These are phyloP conservation scores for Solanum acaule DNA, from an alignment of 257 asterid species.

Conservation along the genomic window DNA sequence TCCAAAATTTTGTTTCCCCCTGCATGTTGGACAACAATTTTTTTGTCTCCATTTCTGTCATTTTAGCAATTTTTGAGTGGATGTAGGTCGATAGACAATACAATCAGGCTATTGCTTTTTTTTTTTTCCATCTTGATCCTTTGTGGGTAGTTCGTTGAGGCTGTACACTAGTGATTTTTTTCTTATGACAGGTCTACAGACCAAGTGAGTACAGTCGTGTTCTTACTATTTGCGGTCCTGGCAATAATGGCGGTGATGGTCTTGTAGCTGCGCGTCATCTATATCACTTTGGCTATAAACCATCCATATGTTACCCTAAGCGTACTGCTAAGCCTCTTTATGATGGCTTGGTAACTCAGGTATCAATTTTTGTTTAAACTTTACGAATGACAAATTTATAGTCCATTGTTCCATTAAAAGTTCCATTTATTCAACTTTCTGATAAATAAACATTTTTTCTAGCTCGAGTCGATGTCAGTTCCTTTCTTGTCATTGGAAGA, in stretches of 20 bases:
- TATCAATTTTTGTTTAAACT: slow-evolving; percentile 13
- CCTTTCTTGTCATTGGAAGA: slow-evolving; percentile 83
- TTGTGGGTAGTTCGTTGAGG: background rate
- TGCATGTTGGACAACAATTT: background rate
- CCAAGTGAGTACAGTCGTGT: slow-evolving; percentile 48
- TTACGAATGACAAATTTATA: background rate
- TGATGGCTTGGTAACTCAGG: slow-evolving; percentile 82
- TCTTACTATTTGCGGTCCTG: slow-evolving; percentile 88
- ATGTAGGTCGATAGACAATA: background rate
- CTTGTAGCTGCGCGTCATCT: slow-evolving; percentile 98
- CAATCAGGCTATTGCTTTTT: background rate
- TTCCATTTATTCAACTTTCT: slow-evolving; percentile 6
- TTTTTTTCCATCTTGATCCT: background rate
- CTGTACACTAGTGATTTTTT: background rate
- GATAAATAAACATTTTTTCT: slow-evolving; percentile 26
- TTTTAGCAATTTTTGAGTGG: background rate
- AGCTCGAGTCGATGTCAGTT: slow-evolving; percentile 75
- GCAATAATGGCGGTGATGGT: slow-evolving; percentile 96
- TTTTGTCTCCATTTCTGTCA: background rate
- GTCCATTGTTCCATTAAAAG: background rate
- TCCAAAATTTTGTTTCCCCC: background rate
- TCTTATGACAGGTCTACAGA: slow-evolving; percentile 53
- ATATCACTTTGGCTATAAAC: slow-evolving; percentile 78
- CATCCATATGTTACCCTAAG: slow-evolving; percentile 75
- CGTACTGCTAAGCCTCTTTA: slow-evolving; percentile 72